Base-by-base conservation (phyloP, 768 basidiomycete genomes). In the Termitomyces titanicus region DNA sequence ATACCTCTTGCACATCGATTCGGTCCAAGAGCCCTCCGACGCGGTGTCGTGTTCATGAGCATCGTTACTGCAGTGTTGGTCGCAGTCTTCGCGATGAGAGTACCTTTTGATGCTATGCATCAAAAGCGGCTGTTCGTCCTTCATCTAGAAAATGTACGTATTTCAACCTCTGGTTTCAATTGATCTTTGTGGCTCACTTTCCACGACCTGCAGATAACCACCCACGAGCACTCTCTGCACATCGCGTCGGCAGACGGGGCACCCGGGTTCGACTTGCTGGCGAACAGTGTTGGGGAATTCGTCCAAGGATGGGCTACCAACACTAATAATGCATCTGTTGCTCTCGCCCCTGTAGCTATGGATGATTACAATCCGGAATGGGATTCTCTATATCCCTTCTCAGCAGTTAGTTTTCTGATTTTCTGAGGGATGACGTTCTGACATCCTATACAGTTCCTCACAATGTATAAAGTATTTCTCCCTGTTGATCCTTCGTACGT, bases 121-220 rank as follows among this genome's bases (percentile, higher is more conserved):
- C 95, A 94, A 62, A 92, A 92, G 71, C 75, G 96, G 52, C 47
- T 96, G 47, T 94, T 92, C 63, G 79, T 94, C 33, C 70, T 97
- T 39, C 87, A 93, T 64, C 76, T 86, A 60, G 92, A 96, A 70
- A 92, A 98, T 63, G 94, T 94, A 66, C 62, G 85, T 63, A 25
- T 18, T 24, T 35, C 9, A 5, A 34, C 13, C 11, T 24, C 31
- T 12, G 12, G 5, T 10, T 51, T 34, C 24, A 2, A 24, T 25
- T n/a, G 4, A 20, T 38, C 0, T 45, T 29, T 37, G 12, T 15
- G 15, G 15, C 50, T 50, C 45, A 35, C 4, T 50, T 20, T 15
- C 20, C 22, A 33, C 13, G 11, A 43, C 6, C 6, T 43, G 38
- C 45, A 94, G 91, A 76, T 92, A 44, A 87, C 86, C 5, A 85